Base-by-base conservation (phyloP, 2,329 filamentous ascomycete species). In the Tolypocladium ophioglossoides region DNA sequence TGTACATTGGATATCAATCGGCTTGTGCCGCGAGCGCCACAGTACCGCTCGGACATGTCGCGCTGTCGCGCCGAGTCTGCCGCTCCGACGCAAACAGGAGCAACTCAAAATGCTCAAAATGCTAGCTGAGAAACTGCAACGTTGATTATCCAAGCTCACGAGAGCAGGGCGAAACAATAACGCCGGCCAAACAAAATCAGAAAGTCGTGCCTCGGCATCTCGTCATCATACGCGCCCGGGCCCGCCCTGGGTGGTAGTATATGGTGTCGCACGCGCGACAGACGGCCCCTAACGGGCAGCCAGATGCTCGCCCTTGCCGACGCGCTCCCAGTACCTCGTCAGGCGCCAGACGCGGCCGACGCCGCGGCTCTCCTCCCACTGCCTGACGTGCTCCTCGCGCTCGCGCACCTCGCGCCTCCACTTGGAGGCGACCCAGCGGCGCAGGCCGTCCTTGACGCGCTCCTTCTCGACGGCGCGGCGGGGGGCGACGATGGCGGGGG, bases 381-480 rank as follows among this genome's bases (percentile, higher is more conserved):
- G 64, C 57, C 67, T 71, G 27, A 78, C 68, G 53, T 72, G 69
- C 63, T 82, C 74, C 60, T 74, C 73, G 48, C 73, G 69, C 63
- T 77, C 72, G 53, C 68, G 68, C 3, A 82, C 78, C 66, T 81
- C 74, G 22, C 78, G 70, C 41, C 68, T 72, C 78, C 78, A 82
- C 30, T 79, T 78, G n/a, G 66, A 71, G 34, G 78, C 84, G 2
- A 89, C 76, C 83, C 84, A 88, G 14, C 76, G 74, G 39, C 84
- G 71, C 56, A 89, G 67, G 18, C 77, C 77, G 62, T 89, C 85
- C 64, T 87, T 88, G 46, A 89, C 74, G 56, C 76, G 75, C 70
- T 88, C 84, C 60, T 78, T 78, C 70, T 89, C 85, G 18, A 89
- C 75, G 14, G 78, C 78, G 54, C 80, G 74, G 62, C 80, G 80